Evolutionary conservation across 2,329 filamentous ascomycete species (phyloP).

Genomic region (Fusarium bulbicola): DNA sequence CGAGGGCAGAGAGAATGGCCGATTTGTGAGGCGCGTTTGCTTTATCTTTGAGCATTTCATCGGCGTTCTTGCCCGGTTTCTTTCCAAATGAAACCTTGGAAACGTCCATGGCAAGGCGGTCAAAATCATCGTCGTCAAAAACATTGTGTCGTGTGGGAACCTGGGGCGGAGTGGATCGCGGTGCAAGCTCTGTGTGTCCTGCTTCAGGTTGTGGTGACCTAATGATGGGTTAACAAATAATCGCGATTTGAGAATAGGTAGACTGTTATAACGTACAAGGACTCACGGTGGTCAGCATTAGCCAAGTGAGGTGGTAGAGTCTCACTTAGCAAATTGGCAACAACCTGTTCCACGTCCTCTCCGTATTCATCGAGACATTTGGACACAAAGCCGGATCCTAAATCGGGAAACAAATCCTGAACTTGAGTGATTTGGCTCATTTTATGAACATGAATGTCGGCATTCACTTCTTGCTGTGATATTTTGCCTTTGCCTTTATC

Average conservation of each 20-base stretch:
- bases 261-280: constrained; percentile 58
- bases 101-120: constrained; percentile 72
- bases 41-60: constrained; percentile 74
- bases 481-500: constrained; percentile 72
- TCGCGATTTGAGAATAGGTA: neutral
- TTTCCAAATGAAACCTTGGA: constrained; percentile 84
- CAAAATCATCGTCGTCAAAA: constrained; percentile 83
- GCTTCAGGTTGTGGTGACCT: constrained; percentile 44
- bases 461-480: constrained; percentile 49
- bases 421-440: constrained; percentile 88
- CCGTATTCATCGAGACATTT: constrained; percentile 81
- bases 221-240: constrained; percentile 26
- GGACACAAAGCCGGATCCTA: constrained; percentile 84
- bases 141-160: constrained; percentile 73
- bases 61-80: constrained; percentile 70
- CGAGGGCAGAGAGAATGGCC: constrained; percentile 86
- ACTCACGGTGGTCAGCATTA: constrained; percentile 69
- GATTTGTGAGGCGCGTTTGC: constrained; percentile 77
- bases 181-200: constrained; percentile 56
- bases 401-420: constrained; percentile 91
- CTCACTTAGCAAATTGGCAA: constrained; percentile 82
- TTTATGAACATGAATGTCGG: constrained; percentile 76
- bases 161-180: constrained; percentile 66
- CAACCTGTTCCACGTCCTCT: constrained; percentile 80
- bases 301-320: constrained; percentile 76